Base-by-base conservation (phyloP, 2,329 filamentous ascomycete genomes). In the Ascochyta lentis region DNA sequence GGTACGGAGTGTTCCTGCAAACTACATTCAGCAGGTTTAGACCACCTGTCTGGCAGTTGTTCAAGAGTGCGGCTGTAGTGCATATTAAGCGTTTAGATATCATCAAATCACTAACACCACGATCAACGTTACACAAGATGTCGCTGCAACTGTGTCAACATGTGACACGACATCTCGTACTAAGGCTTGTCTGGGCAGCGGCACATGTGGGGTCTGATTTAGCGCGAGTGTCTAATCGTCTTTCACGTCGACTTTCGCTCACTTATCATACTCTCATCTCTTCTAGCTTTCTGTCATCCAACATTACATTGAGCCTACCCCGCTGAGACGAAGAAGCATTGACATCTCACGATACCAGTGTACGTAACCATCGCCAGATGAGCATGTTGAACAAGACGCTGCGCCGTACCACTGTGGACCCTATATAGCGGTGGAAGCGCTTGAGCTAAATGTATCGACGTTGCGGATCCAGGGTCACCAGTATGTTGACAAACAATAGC, bases 1-100 rank as follows among this genome's bases (percentile, higher is more conserved):
- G 37, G 91, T 88, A 44, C 93, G 88, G 71, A 96, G 92, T 74
- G 95, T 99, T 49, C 95, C 95, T 41, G 93, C 93, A 34, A 96
- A 92, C 75, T 99, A 98, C 79, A 85, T 98, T 56, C 89, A 92
- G 77, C 85, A 89, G 69, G 86, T 91, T 46, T 89, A 65, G 64
- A 54, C 39, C 27, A 62, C 64, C 46, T 65, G 58, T 43, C 42
- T 63, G 56, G 50, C 54, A 31, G 55, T 55, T 24, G 56, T 61
- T 37, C 51, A 54, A 26, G 54, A 61, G 29, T 54, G 56, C 52
- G 58, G 39, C 8, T 53, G 46, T n/a, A 40, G 24, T 49, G 45
- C 45, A 53, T 41, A 45, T 46, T 48, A 40, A 53, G 45, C 35
- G 45, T 46, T 49, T 15, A 49, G n/a, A 42, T 29, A 43, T 43